phyloP scores from a whole-genome alignment of 1,139 yeast species.

The Pichia sp. region DNA sequence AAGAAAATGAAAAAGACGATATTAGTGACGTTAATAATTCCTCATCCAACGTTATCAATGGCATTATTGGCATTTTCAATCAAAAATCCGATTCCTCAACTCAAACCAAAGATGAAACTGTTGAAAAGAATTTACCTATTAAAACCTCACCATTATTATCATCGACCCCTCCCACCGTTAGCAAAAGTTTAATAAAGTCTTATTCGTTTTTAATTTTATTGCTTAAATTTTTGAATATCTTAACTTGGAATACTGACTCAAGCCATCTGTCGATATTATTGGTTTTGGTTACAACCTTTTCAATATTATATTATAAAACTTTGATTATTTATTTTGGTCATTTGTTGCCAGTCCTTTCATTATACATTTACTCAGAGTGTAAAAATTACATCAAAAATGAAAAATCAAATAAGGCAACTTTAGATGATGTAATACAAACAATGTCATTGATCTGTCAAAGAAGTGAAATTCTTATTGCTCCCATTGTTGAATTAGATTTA shows the following conservation, averaged over 20 bases:
- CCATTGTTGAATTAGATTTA: conserved; percentile 62
- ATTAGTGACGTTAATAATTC: background rate
- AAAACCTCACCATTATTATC: conserved; percentile 60
- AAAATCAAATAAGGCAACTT: conserved; percentile 62
- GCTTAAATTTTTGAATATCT: conserved; percentile 58
- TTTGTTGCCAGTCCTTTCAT: conserved; percentile 55
- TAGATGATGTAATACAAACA: conserved; percentile 83
- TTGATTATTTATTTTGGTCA: conserved; percentile 77
- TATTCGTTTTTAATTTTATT: conserved; percentile 76
- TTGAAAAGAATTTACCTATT: conserved; percentile 1
- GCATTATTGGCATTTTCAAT: conserved; percentile 6
- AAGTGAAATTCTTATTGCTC: conserved; percentile 68
- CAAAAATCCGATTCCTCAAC: background rate
- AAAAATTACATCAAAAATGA: conserved; percentile 42
- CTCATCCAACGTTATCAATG: conserved; percentile 2
- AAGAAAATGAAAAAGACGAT: background rate
- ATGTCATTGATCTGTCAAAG: conserved; percentile 69
- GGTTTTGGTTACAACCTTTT: conserved; percentile 48
- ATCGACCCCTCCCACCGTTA: conserved; percentile 86
- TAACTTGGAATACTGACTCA: conserved; percentile 91
- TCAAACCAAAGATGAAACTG: background rate
- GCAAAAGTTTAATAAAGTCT: conserved; percentile 71
- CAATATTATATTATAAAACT: conserved; percentile 66
- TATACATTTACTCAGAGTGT: conserved; percentile 58
- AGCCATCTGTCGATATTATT: conserved; percentile 46